Percentiles rank a stretch among this genome's conserved stretches.
Conservation (phyloP, 257 asterid species). For the Thymus mandschuricus region DNA sequence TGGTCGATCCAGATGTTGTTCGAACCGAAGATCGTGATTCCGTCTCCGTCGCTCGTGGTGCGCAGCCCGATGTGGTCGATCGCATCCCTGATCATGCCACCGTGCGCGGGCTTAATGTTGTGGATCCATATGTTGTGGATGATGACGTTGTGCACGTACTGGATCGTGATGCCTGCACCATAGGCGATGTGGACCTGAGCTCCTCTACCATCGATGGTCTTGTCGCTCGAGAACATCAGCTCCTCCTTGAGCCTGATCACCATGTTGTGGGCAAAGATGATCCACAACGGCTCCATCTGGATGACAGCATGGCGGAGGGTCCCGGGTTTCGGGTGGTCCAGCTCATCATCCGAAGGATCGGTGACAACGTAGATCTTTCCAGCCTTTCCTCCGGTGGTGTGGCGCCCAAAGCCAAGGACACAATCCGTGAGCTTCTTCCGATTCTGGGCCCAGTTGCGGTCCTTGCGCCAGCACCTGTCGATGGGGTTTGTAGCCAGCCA, state of each 20-base stretch:
- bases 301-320: constrained; percentile 67
- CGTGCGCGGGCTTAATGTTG: constrained; percentile 44
- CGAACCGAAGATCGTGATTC: constrained; percentile 53
- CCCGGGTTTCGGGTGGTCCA: constrained; percentile 46
- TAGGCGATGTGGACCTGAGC: constrained; percentile 62
- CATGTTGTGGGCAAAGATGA: constrained; percentile 52
- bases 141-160: constrained; percentile 64
- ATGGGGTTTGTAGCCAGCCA: constrained; percentile 54
- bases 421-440: constrained; percentile 49
- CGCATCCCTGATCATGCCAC: constrained; percentile 73
- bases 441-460: constrained; percentile 47
- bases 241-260: constrained; percentile 55
- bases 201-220: constrained; percentile 84
- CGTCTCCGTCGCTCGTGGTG: constrained; percentile 80
- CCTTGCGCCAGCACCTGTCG: constrained; percentile 57
- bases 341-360: constrained; percentile 43
- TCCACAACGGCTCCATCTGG: constrained; percentile 60
- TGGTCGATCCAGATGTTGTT: constrained; percentile 82
- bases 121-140: constrained; percentile 70
- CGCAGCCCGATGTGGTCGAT: constrained; percentile 58
- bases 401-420: constrained; percentile 52
- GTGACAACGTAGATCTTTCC: constrained; percentile 50
- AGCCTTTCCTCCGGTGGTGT: constrained; percentile 44
- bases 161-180: constrained; percentile 78
- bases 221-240: constrained; percentile 56